phyloP scores from a whole-genome alignment of 495 filamentous ascomycete genomes.

The Cudoniella acicularis region DNA sequence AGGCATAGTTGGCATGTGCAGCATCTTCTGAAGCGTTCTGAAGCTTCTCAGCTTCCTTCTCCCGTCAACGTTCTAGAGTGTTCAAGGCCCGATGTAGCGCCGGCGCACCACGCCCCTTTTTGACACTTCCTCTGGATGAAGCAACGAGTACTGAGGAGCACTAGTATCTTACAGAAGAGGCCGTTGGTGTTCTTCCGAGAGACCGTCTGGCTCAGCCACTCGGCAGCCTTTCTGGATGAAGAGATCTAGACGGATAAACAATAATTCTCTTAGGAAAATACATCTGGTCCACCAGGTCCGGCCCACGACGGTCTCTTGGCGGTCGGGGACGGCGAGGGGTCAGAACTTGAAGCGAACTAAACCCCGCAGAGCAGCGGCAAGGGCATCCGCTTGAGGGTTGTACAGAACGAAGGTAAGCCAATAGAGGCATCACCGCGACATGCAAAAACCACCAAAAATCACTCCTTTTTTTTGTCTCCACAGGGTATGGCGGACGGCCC shows the following conservation, averaged over 20 bases:
- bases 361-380: background rate
- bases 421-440: background rate
- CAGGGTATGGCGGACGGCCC: no score
- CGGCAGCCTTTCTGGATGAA: background rate
- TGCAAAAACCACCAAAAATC: background rate
- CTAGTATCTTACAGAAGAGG: no score
- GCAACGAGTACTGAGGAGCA: no score
- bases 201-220: conserved; percentile 12
- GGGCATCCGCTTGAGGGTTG: no score
- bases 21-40: background rate
- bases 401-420: no score
- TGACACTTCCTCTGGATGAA: no score
- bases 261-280: no score
- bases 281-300: no score
- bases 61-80: no score
- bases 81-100: background rate
- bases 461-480: no score
- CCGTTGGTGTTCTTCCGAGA: background rate
- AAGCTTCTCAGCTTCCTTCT: background rate
- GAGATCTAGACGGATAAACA: background rate
- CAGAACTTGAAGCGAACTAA: no score
- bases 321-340: background rate
- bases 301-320: background rate
- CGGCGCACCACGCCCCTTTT: background rate
- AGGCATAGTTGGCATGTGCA: background rate